Evolutionary conservation across 2,329 filamentous ascomycete species (phyloP), one percentile per base, ranked within the genome.

Genomic region (Sporothrix inflata): DNA sequence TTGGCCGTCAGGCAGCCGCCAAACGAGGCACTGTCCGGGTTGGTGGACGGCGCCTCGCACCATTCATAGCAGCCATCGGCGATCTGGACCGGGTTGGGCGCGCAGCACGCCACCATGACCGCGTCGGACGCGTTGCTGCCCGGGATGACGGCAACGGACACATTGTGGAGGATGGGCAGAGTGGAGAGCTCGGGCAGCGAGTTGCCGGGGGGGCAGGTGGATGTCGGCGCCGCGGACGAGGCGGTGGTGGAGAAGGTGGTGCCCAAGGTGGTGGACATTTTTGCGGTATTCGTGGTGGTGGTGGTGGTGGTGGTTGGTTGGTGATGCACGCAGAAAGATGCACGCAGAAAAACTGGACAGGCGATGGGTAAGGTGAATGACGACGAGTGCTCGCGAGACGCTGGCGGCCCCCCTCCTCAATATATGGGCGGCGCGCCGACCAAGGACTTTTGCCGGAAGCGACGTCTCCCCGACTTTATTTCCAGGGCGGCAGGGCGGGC

Each of bases 71-170:
- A 69, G 49, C 53, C 67, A 14, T 69, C 53, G 67, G 45, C 67
- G 51, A 69, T 21, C 40, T 69, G 49, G 38, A 69, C 67, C n/a
- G 67, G 34, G 38, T 69, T 69, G 30, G 67, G 67, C 34, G 55
- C 8, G 67, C 67, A 69, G 67, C 67, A 69, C 34, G 19, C 3
- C 21, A 69, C 49, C 67, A 69, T 69, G 27, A 8, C 55, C 19
- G n/a, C 8, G 24, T 69, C 51, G 51, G 67, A 69, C 51, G 38
- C 67, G 67, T 69, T 69, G 51, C 7, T 60, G 67, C 67, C 67
- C 6, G 67, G 67, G 67, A 69, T 69, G 34, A 57, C 49, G 53
- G 51, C 67, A n/a, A 42, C 55, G 67, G 67, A 42, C 49, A 69
- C 38, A n/a, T 27, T 57, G 49, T 57, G 49, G 49, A 49, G 51